These are phyloP conservation scores for Tolypocladium ovalisporum DNA, from an alignment of 2,329 filamentous ascomycete genomes.

Conservation along the genomic window DNA sequence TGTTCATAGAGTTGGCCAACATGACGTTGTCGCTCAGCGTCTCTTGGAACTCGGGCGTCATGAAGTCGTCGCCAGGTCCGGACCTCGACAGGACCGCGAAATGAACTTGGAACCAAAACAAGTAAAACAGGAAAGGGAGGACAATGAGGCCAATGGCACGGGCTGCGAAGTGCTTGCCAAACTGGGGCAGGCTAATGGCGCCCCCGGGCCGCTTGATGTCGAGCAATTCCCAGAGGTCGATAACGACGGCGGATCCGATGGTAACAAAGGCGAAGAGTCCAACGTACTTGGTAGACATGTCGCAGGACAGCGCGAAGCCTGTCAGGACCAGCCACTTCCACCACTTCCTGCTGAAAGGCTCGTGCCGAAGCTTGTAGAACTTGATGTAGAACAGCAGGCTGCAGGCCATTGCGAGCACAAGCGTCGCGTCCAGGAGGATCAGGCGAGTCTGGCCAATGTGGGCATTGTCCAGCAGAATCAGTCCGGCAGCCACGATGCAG, in stretches of 20 bases:
- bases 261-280: constrained; percentile 95
- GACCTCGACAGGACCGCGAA: constrained; percentile 82
- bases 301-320: constrained; percentile 87
- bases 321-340: constrained; percentile 99
- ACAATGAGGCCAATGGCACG: constrained; percentile 78
- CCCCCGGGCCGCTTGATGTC: constrained; percentile 79
- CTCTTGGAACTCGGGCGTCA: constrained; percentile 97
- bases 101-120: constrained; percentile 99
- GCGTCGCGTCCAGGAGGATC: constrained; percentile 86
- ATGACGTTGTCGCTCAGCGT: constrained; percentile 91
- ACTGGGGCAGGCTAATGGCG: constrained; percentile 66
- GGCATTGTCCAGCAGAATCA: constrained; percentile 93
- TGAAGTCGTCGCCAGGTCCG: constrained; percentile 95
- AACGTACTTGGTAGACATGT: constrained; percentile 98
- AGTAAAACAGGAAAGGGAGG: constrained; percentile 92
- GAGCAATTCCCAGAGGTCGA: constrained; percentile 91
- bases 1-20: constrained; percentile 73
- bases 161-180: constrained; percentile 82
- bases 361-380: constrained; percentile 92
- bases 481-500: constrained; percentile 71
- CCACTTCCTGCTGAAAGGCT: constrained; percentile 89
- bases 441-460: constrained; percentile 93
- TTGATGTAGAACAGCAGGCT: constrained; percentile 90
- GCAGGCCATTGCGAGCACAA: constrained; percentile 93
- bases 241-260: constrained; percentile 83